Percentiles rank a stretch among this genome's conserved stretches.
phyloP scores from a whole-genome alignment of 352 stramenopile species.

The Phytophthora ramorum region DNA sequence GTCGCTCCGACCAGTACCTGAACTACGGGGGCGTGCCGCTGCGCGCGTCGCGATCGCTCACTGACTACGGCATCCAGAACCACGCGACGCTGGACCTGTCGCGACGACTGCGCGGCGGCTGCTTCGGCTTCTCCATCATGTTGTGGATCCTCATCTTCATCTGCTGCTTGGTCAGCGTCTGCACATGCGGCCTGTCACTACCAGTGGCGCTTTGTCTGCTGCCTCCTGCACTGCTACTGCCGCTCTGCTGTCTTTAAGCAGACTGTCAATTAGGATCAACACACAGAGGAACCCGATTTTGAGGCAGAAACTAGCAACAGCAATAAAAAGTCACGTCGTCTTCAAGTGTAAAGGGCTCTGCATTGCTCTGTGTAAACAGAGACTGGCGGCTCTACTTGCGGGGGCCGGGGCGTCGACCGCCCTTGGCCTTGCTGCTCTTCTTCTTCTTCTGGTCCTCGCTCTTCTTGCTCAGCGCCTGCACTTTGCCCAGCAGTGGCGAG shows the following conservation, averaged over 20 bases:
- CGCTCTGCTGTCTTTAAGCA: conserved; percentile 71
- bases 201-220: conserved; percentile 63
- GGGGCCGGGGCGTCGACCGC: conserved; percentile 29
- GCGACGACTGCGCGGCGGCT: conserved; percentile 59
- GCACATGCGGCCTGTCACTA: conserved; percentile 75
- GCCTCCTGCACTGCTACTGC: conserved; percentile 65
- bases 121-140: conserved; percentile 77
- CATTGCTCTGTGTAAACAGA: not conserved
- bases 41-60: conserved; percentile 45
- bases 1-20: conserved; percentile 41
- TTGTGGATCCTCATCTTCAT: conserved; percentile 84
- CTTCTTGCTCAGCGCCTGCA: conserved; percentile 88
- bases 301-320: not conserved
- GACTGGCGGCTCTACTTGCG: conserved; percentile 44
- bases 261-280: too few relatives aligned
- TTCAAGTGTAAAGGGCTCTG: conserved; percentile 1
- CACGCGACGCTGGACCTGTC: conserved; percentile 64
- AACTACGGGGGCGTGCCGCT: conserved; percentile 72
- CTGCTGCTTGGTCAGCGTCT: conserved; percentile 73
- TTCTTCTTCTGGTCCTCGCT: conserved; percentile 67
- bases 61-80: conserved; percentile 76
- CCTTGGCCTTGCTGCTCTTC: conserved; percentile 38
- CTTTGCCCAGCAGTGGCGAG: conserved; percentile 96
- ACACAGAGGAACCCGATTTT: conserved; percentile 10
- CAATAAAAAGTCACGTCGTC: conserved; percentile 29